phyloP scores from a whole-genome alignment of 768 basidiomycete species.

The Rhodotorula paludigena region DNA sequence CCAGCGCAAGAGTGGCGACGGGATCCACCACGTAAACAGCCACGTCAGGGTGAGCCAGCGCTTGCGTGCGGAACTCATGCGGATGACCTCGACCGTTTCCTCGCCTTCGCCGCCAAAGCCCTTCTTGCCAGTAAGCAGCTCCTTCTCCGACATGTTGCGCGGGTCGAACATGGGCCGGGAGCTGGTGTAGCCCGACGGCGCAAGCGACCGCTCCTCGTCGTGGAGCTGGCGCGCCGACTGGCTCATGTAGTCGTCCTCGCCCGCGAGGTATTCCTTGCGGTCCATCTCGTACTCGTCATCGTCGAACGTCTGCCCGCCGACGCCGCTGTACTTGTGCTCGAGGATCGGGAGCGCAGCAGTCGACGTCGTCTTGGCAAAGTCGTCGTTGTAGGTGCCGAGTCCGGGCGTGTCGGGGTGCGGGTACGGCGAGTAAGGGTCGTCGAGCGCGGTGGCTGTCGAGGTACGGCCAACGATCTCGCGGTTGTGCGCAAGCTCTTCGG shows the following conservation, averaged over 20 bases:
- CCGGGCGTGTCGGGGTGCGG: constrained; percentile 32
- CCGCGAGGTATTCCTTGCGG: constrained; percentile 25
- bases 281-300: constrained; percentile 65
- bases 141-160: constrained; percentile 24
- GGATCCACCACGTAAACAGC: constrained; percentile 88
- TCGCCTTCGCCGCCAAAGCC: neutral
- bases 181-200: constrained; percentile 18
- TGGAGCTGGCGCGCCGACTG: constrained; percentile 4
- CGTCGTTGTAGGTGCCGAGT: constrained; percentile 28
- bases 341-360: constrained; percentile 78
- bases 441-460: constrained; percentile 49
- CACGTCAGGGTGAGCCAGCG: constrained; percentile 84
- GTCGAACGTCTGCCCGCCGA: constrained; percentile 68
- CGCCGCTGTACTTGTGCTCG: constrained; percentile 64
- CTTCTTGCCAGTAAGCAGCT: neutral
- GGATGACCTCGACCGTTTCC: constrained; percentile 73
- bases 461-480: constrained; percentile 59
- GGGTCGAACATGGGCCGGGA: constrained; percentile 34
- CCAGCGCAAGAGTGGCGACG: constrained; percentile 62
- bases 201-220: constrained; percentile 36
- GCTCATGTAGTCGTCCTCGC: constrained; percentile 31
- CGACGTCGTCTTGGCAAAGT: constrained; percentile 49
- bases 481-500: constrained; percentile 78
- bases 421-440: constrained; percentile 48
- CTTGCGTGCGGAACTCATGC: constrained; percentile 71